Evolutionary conservation across 768 basidiomycete species (phyloP).

Genomic region (Boletellus ananiceps): DNA sequence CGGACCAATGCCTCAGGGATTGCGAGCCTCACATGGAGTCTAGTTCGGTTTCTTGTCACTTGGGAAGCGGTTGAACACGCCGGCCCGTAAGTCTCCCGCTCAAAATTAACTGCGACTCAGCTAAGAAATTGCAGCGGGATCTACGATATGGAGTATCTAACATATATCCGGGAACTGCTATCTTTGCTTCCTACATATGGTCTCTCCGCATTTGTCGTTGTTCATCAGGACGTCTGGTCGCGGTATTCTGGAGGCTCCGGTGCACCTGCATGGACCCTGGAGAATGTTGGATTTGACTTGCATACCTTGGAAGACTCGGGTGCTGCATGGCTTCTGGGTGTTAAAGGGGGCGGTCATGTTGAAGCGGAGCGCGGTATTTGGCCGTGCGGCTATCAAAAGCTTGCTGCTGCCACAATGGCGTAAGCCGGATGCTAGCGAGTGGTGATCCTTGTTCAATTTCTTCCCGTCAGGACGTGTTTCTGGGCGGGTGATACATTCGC

Average conservation of each 20-base stretch:
- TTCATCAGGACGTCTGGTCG: slow-evolving; percentile 97
- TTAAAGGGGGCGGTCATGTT: slow-evolving; percentile 68
- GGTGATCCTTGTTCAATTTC: background rate
- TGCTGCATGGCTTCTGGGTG: slow-evolving; percentile 83
- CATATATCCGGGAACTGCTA: slow-evolving; percentile 69
- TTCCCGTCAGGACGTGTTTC: slow-evolving; percentile 67
- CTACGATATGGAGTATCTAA: slow-evolving; percentile 80
- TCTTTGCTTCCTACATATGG: slow-evolving; percentile 69
- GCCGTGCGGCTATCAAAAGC: slow-evolving; percentile 92
- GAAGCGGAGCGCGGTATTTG: slow-evolving; percentile 81
- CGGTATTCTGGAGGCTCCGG: slow-evolving; percentile 93
- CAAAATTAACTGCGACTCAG: background rate
- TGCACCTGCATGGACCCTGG: slow-evolving; percentile 94
- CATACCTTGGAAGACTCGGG: slow-evolving; percentile 73
- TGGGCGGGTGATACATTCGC: slow-evolving; percentile 90
- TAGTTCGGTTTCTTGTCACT: slow-evolving; percentile 89
- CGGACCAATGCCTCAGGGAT: background rate
- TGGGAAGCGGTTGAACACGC: slow-evolving; percentile 97
- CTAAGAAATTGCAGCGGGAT: slow-evolving; percentile 49
- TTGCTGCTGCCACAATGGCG: slow-evolving; percentile 93
- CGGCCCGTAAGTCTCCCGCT: slow-evolving; percentile 64
- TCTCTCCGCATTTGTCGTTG: slow-evolving; percentile 65
- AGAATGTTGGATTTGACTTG: slow-evolving; percentile 81
- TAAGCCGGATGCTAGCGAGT: slow-evolving; percentile 34
- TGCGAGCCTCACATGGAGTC: background rate